Percentiles rank a stretch among this genome's conserved stretches.
phyloP scores from a whole-genome alignment of 1,139 yeast species.

The Blastobotrys indianensis region DNA sequence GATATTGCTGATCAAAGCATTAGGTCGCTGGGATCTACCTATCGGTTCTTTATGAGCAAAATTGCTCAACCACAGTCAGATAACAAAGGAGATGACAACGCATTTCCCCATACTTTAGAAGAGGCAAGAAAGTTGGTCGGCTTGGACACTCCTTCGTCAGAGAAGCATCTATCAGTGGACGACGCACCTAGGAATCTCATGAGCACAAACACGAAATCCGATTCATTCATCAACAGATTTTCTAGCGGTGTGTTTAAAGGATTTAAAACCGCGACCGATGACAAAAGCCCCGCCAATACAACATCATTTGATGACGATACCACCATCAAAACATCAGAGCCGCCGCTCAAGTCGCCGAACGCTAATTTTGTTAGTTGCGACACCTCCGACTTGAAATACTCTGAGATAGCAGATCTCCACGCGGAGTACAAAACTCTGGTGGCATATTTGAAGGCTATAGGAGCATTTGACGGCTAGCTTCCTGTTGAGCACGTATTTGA shows the following conservation, averaged over 20 bases:
- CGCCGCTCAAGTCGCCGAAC: slow-evolving; percentile 8
- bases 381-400: slow-evolving; percentile 29
- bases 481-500: no score
- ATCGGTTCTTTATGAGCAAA: slow-evolving; percentile 31
- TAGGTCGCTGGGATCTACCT: slow-evolving; percentile 30
- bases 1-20: slow-evolving; percentile 30
- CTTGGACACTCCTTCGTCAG: slow-evolving; percentile 14
- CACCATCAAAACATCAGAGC: neutral
- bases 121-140: slow-evolving; percentile 27
- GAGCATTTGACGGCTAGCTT: slow-evolving; percentile 25
- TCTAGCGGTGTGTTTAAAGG: slow-evolving; percentile 5
- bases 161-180: slow-evolving; percentile 1
- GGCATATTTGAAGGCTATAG: slow-evolving; percentile 23
- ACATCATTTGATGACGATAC: neutral
- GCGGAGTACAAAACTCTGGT: slow-evolving; percentile 36
- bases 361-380: slow-evolving; percentile 20
- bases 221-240: slow-evolving; percentile 7
- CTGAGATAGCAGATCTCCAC: slow-evolving; percentile 33
- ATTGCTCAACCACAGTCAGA: slow-evolving; percentile 14
- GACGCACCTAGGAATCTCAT: neutral
- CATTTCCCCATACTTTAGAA: slow-evolving; percentile 26
- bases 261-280: neutral
- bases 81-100: slow-evolving; percentile 12
- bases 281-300: neutral
- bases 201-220: neutral